Evolutionary conservation across 1,284 basidiomycete genomes (phyloP).

Genomic region (Psilocybe mexicana): DNA sequence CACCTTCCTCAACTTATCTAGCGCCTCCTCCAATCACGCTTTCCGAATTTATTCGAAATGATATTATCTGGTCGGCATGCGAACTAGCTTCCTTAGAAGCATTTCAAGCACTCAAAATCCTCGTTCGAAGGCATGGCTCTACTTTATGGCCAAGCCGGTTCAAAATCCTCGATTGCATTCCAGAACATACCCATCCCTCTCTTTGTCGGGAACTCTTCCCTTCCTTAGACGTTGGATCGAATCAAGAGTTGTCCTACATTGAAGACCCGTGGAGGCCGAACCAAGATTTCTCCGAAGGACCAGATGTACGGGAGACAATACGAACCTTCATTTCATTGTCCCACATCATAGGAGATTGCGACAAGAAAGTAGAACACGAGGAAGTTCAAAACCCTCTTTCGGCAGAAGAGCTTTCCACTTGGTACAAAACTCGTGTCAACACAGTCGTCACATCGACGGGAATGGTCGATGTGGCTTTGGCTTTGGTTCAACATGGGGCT

Average conservation of each 20-base stretch:
- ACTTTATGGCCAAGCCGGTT: conserved; percentile 73
- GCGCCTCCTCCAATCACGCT: conserved; percentile 52
- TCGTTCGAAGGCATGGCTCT: conserved; percentile 58
- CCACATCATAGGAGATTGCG: conserved; percentile 12
- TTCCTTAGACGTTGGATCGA: conserved; percentile 46
- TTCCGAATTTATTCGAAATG: conserved; percentile 60
- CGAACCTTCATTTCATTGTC: conserved; percentile 18
- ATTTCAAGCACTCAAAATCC: conserved; percentile 55
- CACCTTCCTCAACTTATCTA: conserved; percentile 21
- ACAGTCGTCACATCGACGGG: conserved; percentile 67
- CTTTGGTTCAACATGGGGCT: conserved; percentile 82
- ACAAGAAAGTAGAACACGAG: conserved; percentile 11
- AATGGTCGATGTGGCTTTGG: conserved; percentile 77
- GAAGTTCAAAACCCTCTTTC: conserved; percentile 29
- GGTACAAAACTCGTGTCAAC: conserved; percentile 75
- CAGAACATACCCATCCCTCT: conserved; percentile 68
- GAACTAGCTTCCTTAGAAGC: conserved; percentile 64
- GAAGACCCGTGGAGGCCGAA: conserved; percentile 47
- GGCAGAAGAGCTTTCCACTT: conserved; percentile 54
- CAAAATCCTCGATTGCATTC: conserved; percentile 69
- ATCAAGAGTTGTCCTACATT: conserved; percentile 41
- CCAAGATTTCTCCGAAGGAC: conserved; percentile 58
- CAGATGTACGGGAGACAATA: conserved; percentile 44
- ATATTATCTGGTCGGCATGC: conserved; percentile 61
- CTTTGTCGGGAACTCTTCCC: conserved; percentile 69